phyloP scores from a whole-genome alignment of 805 yeast genomes.

The Candida rishiriensis region DNA sequence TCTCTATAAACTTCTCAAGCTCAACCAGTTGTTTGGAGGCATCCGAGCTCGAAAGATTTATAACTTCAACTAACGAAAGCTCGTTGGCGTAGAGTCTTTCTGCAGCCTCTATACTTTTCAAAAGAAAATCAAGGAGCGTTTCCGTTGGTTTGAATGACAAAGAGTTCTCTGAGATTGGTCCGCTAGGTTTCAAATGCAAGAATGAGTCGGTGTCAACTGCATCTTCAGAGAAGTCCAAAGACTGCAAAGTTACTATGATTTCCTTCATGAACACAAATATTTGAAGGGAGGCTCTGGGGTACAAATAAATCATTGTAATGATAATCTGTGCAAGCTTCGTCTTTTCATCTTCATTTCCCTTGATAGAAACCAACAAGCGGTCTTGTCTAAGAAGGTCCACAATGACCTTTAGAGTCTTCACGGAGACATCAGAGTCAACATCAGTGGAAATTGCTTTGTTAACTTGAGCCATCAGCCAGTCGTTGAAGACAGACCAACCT shows the following conservation, averaged over 20 bases:
- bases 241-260: constrained; percentile 15
- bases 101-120: constrained; percentile 23
- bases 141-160: constrained; percentile 11
- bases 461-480: constrained; percentile 17
- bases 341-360: neutral
- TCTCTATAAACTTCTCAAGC: constrained; percentile 22
- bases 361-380: constrained; percentile 9
- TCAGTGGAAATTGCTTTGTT: constrained; percentile 4
- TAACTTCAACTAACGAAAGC: constrained; percentile 23
- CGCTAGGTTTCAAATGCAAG: too few species aligned
- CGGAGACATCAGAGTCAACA: neutral
- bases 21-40: constrained; percentile 19
- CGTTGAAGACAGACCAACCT: constrained; percentile 16
- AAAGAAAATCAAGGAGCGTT: constrained; percentile 10
- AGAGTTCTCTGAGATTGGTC: too few species aligned
- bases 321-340: constrained; percentile 16
- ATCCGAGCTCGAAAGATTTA: constrained; percentile 14
- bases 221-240: constrained; percentile 8
- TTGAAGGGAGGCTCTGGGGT: constrained; percentile 22
- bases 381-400: constrained; percentile 22
- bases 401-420: constrained; percentile 8
- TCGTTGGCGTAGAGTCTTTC: constrained; percentile 25
- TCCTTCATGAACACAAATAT: constrained; percentile 25
- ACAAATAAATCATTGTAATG: constrained; percentile 20
- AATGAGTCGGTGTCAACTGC: neutral